A percentile compares a stretch with the other conserved stretches of the same genome.
These are phyloP conservation scores for Gonium pectorale DNA, from an alignment of 139 green algal species.

Conservation along the genomic window DNA sequence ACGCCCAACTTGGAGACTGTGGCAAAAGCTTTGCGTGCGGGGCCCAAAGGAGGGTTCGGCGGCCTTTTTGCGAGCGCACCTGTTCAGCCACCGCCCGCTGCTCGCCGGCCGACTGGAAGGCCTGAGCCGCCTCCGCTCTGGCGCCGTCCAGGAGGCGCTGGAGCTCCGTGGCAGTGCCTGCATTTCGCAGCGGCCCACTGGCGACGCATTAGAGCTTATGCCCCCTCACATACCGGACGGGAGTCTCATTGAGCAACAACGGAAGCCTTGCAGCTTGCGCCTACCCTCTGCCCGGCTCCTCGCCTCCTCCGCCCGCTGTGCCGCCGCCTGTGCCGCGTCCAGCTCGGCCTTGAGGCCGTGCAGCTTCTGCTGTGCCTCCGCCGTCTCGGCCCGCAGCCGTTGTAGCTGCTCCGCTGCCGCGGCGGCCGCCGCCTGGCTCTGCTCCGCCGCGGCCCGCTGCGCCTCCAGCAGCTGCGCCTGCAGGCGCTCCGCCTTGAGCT, in stretches of 20 bases:
- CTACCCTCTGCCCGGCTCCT: not conserved
- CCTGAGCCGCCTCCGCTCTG: not conserved
- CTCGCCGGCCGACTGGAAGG: not conserved
- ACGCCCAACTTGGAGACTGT: too few species aligned
- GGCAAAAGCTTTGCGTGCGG: too few species aligned
- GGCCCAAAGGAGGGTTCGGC: too few species aligned
- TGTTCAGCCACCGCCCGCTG: not conserved
- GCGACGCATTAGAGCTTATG: too few species aligned
- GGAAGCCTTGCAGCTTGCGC: too few species aligned
- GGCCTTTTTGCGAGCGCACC: too few species aligned
- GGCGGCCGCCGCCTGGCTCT: not conserved
- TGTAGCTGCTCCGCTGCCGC: not conserved
- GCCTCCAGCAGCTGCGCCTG: constrained; percentile 8
- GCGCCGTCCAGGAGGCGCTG: not conserved
- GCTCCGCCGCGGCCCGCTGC: not conserved
- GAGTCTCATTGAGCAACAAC: too few species aligned
- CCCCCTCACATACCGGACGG: too few species aligned
- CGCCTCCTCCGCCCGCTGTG: not conserved
- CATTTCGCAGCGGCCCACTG: not conserved
- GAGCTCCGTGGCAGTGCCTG: not conserved
- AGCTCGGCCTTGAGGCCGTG: not conserved
- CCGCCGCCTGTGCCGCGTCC: not conserved
- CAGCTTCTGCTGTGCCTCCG: not conserved
- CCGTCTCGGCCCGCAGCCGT: not conserved
- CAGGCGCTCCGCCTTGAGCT: not conserved